Base-by-base conservation (phyloP, 495 filamentous ascomycete species). In the Sphaerosporella brunnea region DNA sequence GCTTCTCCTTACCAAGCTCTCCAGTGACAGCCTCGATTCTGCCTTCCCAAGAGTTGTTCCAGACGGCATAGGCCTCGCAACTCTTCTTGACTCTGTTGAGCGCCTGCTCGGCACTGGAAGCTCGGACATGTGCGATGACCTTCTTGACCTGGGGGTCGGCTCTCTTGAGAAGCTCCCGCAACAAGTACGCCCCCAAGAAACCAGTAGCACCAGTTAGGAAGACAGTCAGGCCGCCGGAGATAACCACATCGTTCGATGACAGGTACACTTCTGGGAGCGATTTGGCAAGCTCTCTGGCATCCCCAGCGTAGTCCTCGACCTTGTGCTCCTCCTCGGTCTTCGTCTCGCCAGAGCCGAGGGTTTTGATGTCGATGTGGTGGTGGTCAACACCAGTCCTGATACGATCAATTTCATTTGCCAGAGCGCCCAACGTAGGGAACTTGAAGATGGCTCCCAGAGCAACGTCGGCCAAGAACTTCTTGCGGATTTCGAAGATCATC, bases 171-270 rank as follows among this genome's bases (percentile, higher is more conserved):
- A 94, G 62, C 23, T 93, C 83, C 15, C 66, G 70, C 4, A 96
- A 68, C 19, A 95, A 72, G 51, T 82, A 87, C 0, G 82, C 76
- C 19, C 90, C 90, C 4, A 95, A 63, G 67, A 94, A 96, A 7
- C 88, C 88, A 25, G 90, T 95, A 0, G 81, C 84, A 24, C 88
- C 90, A 11, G 90, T 95, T 4, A 95, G 67, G 58, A 97, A 79
- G 16, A 88, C 67, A 0, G 78, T 86, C 3, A 69, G 59, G 32
- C 65, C 63, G 20, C 50, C 45, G 30, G 61, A 36, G 15, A 55
- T 1, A 48, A 69, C 53, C 1, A 24, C 15, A 11, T 36, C 4
- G 45, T 63, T 63, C 36, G 67, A 71, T 1, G 58, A 36, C 47
- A 55, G 51, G 51, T 64, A 71, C 13, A 47, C 56, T 42, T 61